phyloP scores from a whole-genome alignment of 2,329 filamentous ascomycete genomes.

The Gnomoniopsis sp. region DNA sequence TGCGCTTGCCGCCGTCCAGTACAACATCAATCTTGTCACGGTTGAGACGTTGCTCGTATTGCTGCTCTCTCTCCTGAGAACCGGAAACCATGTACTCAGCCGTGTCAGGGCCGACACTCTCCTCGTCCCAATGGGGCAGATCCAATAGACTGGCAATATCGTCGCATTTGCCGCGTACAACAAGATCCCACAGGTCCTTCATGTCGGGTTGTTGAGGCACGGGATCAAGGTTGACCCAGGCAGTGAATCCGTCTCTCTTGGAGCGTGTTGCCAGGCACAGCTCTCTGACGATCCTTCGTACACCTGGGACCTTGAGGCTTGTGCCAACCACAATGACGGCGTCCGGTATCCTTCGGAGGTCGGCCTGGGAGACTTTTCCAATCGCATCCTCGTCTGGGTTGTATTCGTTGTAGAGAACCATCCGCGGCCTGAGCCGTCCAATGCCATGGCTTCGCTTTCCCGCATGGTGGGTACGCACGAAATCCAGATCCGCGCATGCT shows the following conservation, averaged over 20 bases:
- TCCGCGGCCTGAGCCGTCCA: conserved; percentile 82
- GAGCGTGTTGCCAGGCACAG: conserved; percentile 84
- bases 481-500: conserved; percentile 70
- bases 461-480: conserved; percentile 68
- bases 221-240: conserved; percentile 91
- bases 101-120: conserved; percentile 46
- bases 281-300: conserved; percentile 83
- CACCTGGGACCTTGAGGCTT: conserved; percentile 90
- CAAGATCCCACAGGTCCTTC: conserved; percentile 88
- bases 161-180: conserved; percentile 84
- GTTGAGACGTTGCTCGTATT: conserved; percentile 32
- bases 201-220: conserved; percentile 81
- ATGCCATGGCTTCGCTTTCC: conserved; percentile 93
- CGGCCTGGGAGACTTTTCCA: conserved; percentile 81
- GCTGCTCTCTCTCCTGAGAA: conserved; percentile 40
- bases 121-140: conserved; percentile 51
- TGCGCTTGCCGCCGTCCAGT: conserved; percentile 30
- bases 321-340: conserved; percentile 94
- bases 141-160: conserved; percentile 74
- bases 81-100: conserved; percentile 39
- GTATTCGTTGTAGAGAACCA: conserved; percentile 96
- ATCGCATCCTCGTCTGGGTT: conserved; percentile 97
- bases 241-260: conserved; percentile 77
- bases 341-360: conserved; percentile 81
- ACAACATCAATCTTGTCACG: conserved; percentile 40